phyloP scores from a whole-genome alignment of 768 basidiomycete species.

The Baorangia bicolor region DNA sequence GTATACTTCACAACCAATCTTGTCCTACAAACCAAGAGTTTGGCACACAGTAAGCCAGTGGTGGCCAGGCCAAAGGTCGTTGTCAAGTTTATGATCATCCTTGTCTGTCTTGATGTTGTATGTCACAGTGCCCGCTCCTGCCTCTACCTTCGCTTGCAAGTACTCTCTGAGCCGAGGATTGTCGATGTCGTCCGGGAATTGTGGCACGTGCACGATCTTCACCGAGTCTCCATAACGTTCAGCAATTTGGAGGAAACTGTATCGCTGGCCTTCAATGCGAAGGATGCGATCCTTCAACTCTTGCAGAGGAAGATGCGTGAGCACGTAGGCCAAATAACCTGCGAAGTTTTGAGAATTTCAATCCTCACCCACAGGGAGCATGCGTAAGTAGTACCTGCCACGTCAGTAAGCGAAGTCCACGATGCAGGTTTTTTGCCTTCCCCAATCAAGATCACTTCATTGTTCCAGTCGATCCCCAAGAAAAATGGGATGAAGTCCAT shows the following conservation, averaged over 20 bases:
- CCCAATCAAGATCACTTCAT: constrained; percentile 19
- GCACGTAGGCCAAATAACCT: constrained; percentile 23
- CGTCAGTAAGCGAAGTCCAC: constrained; percentile 25
- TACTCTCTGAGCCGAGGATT: constrained; percentile 9
- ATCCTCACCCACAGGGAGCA: not conserved
- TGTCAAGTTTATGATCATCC: constrained; percentile 24
- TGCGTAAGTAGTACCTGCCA: constrained; percentile 17
- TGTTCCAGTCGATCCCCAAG: constrained; percentile 13
- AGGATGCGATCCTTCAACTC: constrained; percentile 13
- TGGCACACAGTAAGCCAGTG: constrained; percentile 25
- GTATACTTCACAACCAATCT: not conserved
- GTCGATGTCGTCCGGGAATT: constrained; percentile 11
- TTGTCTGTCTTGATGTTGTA: constrained; percentile 8
- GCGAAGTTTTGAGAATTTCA: not conserved
- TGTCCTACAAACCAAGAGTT: constrained; percentile 18
- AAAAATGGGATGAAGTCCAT: constrained; percentile 28
- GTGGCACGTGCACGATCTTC: constrained; percentile 1
- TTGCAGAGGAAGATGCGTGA: constrained; percentile 14
- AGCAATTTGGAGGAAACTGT: constrained; percentile 7
- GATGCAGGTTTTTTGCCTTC: constrained; percentile 22
- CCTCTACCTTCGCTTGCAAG: constrained; percentile 14
- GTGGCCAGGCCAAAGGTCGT: constrained; percentile 25
- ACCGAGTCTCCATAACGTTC: constrained; percentile 7
- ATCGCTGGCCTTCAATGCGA: constrained; percentile 20
- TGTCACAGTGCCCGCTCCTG: constrained; percentile 5